Percentiles rank a stretch among this genome's conserved stretches.
Evolutionary conservation across 371 early-diverging fungal species (phyloP).

Genomic region (Mortierella polycephala): DNA sequence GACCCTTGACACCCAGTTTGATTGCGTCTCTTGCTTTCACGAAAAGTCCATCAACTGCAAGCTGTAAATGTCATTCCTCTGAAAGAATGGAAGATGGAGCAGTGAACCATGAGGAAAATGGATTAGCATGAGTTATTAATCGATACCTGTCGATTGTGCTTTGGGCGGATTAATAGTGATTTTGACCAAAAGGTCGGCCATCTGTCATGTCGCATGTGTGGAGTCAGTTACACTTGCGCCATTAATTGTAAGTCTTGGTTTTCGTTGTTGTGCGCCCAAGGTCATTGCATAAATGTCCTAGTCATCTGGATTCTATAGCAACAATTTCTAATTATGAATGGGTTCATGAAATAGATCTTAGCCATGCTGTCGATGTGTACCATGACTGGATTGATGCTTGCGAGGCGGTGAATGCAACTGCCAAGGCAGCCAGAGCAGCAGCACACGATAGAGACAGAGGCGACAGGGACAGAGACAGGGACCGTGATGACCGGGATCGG

Average conservation of each 20-base stretch:
- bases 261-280: background rate
- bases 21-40: constrained; percentile 93
- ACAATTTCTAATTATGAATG: too few species aligned
- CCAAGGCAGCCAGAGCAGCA: constrained; percentile 41
- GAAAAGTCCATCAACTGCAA: constrained; percentile 83
- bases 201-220: constrained; percentile 81
- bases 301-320: too few species aligned
- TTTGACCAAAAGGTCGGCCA: constrained; percentile 66
- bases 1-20: constrained; percentile 83
- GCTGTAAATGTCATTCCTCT: constrained; percentile 62
- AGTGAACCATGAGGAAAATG: background rate
- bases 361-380: constrained; percentile 87
- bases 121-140: constrained; percentile 2
- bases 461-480: constrained; percentile 32
- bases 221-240: constrained; percentile 71
- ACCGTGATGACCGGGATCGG: constrained; percentile 30
- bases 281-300: too few species aligned
- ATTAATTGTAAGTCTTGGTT: constrained; percentile 69
- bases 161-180: constrained; percentile 56
- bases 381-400: constrained; percentile 89
- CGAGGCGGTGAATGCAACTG: constrained; percentile 66
- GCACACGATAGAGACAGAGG: constrained; percentile 35
- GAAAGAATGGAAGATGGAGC: too few species aligned
- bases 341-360: constrained; percentile 58
- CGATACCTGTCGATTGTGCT: too few species aligned